Evolutionary conservation across 2,329 filamentous ascomycete species (phyloP).

Genomic region (Cyclaneusma minus): DNA sequence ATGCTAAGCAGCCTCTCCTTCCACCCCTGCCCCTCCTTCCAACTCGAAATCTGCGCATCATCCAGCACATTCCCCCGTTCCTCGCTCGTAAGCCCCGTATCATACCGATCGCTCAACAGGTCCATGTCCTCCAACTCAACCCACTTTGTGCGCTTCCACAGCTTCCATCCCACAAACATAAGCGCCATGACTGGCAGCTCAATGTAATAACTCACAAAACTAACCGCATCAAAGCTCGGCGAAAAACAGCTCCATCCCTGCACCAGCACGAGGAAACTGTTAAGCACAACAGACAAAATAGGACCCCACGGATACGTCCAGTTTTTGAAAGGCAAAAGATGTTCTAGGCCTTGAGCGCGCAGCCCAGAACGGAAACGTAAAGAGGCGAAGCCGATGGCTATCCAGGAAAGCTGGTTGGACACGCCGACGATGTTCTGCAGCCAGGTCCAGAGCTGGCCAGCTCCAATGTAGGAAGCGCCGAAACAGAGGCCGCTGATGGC

Average conservation of each 20-base stretch:
- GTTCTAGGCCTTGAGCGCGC: conserved; percentile 39
- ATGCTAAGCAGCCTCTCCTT: too few relatives aligned
- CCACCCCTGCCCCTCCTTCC: conserved; percentile 11
- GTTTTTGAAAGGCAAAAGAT: conserved; percentile 47
- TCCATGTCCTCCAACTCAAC: conserved; percentile 32
- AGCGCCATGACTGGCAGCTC: conserved; percentile 43
- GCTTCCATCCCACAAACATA: conserved; percentile 39
- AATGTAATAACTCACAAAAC: conserved; percentile 49
- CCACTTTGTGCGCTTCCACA: conserved; percentile 28
- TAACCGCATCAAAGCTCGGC: conserved; percentile 37
- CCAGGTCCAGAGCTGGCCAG: conserved; percentile 50
- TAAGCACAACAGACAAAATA: conserved; percentile 37
- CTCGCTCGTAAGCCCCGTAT: too few relatives aligned
- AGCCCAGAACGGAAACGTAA: conserved; percentile 48
- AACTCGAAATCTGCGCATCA: conserved; percentile 14
- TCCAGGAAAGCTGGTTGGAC: conserved; percentile 52
- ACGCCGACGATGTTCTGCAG: conserved; percentile 53
- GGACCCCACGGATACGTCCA: conserved; percentile 52
- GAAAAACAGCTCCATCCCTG: conserved; percentile 51
- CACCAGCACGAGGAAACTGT: conserved; percentile 42
- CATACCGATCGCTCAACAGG: conserved; percentile 29
- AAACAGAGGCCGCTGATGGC: conserved; percentile 43
- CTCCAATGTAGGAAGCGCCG: conserved; percentile 48
- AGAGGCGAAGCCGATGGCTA: conserved; percentile 46
- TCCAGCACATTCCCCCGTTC: too few relatives aligned